These are phyloP conservation scores for Cafeteria roenbergensis DNA, from an alignment of 108 stramenopile species.

Conservation along the genomic window DNA sequence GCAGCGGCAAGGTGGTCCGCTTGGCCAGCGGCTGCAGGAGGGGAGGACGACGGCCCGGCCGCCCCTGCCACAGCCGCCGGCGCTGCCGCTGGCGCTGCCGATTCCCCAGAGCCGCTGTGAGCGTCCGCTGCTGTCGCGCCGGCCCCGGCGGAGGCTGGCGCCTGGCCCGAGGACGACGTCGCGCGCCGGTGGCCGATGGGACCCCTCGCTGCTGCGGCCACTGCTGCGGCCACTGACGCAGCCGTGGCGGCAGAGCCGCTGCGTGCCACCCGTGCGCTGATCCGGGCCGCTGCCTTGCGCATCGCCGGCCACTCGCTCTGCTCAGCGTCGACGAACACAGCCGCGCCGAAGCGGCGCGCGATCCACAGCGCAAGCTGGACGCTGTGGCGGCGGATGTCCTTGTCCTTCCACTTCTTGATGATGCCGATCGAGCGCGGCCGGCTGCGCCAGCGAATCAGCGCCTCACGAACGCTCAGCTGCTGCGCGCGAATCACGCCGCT, in stretches of 20 bases:
- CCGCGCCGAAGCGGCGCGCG: not conserved
- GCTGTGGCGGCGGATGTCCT: no score
- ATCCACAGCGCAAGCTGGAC: not conserved
- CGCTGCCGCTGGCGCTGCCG: no score
- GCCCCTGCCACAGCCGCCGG: not conserved
- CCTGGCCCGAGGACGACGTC: no score
- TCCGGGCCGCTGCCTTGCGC: no score
- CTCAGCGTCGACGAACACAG: not conserved
- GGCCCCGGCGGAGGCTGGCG: no score
- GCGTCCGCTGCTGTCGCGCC: no score
- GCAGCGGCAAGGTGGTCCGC: not conserved
- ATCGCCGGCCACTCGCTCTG: not conserved
- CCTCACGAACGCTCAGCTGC: not conserved
- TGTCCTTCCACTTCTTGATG: not conserved
- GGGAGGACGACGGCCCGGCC: not conserved
- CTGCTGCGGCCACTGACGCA: not conserved
- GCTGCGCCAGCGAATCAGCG: not conserved
- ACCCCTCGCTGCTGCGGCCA: not conserved
- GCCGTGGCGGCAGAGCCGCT: not conserved
- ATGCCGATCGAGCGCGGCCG: not conserved
- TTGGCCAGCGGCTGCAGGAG: not conserved
- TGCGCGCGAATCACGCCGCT: not conserved
- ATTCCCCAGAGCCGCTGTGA: no score
- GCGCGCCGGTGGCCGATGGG: not conserved
- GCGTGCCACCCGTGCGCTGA: not conserved